Base-by-base conservation (phyloP, 768 basidiomycete species). In the Naganishia antarctica region DNA sequence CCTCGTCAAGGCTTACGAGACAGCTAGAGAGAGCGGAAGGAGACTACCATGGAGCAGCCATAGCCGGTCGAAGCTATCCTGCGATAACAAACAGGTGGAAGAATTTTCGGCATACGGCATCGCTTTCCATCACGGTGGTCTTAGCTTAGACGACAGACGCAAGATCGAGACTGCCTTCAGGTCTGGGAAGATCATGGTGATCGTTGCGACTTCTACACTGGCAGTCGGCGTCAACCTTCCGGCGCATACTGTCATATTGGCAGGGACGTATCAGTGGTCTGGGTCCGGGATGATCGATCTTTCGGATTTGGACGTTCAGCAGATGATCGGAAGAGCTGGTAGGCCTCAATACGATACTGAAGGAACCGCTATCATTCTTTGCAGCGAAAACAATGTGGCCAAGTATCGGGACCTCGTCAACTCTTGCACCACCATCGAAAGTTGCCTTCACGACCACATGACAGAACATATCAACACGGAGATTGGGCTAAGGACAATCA, bases 171-270 rank as follows among this genome's bases (percentile, higher is more conserved):
- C 84, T 13, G 78, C 89, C 11, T 99, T 85, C 71, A 68, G 86
- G 34, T 82, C 81, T 53, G 86, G 85, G 66, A 69, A 78, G 0
- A 76, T 96, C 28, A 83, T 83, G 31, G 79, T 92, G 32, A 79
- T 97, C 2, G 81, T 91, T 25, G 85, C 88, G 8, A 97, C 90
- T 25, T 96, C 90, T 16, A 98, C 94, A 15, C 81, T 99, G 26
- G 93, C 96, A 0, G 91, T 97, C 41, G 94, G 96, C 0, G 91
- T 98, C 34, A 98, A 99, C 73, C 81, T 98, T 60, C 96, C 94
- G 49, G 92, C 93, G 0, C 90, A 94, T 71, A 88, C 88, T 68
- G 94, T 94, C 51, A 84, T 97, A 66, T 87, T 99, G 70, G 91
- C 90, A 70, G 94, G 93, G 3, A 92, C 94, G 25, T 86, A 85